phyloP scores from a whole-genome alignment of 2,329 filamentous ascomycete genomes.

The Fusarium falciforme region DNA sequence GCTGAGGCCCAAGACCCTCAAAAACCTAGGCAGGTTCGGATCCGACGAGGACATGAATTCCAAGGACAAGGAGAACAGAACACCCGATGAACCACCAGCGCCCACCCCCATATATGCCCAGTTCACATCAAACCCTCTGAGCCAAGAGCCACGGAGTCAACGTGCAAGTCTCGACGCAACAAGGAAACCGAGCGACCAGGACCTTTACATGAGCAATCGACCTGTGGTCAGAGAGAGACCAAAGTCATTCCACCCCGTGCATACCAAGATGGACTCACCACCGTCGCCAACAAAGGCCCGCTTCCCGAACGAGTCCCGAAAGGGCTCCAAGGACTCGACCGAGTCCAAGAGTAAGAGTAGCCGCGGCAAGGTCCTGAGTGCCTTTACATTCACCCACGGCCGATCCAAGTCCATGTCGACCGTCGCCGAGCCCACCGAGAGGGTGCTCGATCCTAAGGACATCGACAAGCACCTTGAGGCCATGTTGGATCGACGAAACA shows the following conservation, averaged over 20 bases:
- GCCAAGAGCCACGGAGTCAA: slow-evolving; percentile 32
- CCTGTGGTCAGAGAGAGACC: slow-evolving; percentile 57
- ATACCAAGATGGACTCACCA: slow-evolving; percentile 35
- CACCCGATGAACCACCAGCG: slow-evolving; percentile 57
- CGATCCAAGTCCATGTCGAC: slow-evolving; percentile 51
- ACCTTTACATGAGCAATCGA: slow-evolving; percentile 31
- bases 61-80: slow-evolving; percentile 86
- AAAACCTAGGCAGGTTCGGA: slow-evolving; percentile 68
- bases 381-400: slow-evolving; percentile 53
- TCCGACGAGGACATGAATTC: slow-evolving; percentile 63
- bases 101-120: slow-evolving; percentile 85
- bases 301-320: slow-evolving; percentile 37
- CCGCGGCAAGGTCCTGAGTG: slow-evolving; percentile 54
- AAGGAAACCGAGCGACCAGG: slow-evolving; percentile 33
- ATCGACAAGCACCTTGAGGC: slow-evolving; percentile 70
- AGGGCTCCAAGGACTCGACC: slow-evolving; percentile 45
- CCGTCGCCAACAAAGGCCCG: slow-evolving; percentile 38
- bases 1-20: slow-evolving; percentile 80
- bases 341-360: slow-evolving; percentile 52
- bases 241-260: slow-evolving; percentile 60
- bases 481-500: slow-evolving; percentile 86
- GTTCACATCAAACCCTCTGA: slow-evolving; percentile 59
- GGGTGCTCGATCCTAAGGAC: slow-evolving; percentile 62
- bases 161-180: slow-evolving; percentile 42
- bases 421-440: slow-evolving; percentile 57